These are phyloP conservation scores for Biscogniauxia marginata DNA, from an alignment of 2,329 filamentous ascomycete genomes.

Conservation along the genomic window DNA sequence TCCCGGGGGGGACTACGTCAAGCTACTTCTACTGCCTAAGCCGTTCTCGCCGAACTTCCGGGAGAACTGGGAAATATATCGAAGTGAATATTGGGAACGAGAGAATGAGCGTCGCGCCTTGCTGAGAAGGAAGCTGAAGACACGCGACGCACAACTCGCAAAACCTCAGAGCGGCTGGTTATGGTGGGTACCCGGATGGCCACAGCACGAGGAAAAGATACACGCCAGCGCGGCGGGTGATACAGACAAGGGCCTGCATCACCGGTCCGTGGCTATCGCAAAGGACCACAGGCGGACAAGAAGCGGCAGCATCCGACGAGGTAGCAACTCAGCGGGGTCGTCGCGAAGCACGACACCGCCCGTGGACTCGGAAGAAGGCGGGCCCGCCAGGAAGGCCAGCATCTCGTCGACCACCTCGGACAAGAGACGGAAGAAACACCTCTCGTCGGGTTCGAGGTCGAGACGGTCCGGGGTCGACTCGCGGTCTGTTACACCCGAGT, in stretches of 20 bases:
- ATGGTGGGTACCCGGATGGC: constrained; percentile 81
- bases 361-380: constrained; percentile 42
- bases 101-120: constrained; percentile 86
- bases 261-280: constrained; percentile 42
- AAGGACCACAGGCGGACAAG: constrained; percentile 49
- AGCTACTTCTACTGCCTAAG: constrained; percentile 86
- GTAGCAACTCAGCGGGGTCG: constrained; percentile 49
- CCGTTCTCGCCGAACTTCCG: constrained; percentile 92
- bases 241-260: constrained; percentile 39
- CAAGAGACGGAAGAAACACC: constrained; percentile 51
- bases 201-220: constrained; percentile 33
- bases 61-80: constrained; percentile 95
- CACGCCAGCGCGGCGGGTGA: constrained; percentile 17
- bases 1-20: constrained; percentile 86
- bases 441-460: constrained; percentile 39
- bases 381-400: constrained; percentile 44
- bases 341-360: constrained; percentile 50
- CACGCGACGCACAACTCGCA: constrained; percentile 65
- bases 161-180: constrained; percentile 70
- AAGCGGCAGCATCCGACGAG: constrained; percentile 52
- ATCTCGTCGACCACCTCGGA: constrained; percentile 48
- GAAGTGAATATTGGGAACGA: constrained; percentile 93
- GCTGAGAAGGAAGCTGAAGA: constrained; percentile 67
- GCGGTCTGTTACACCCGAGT: constrained; percentile 54
- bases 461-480: constrained; percentile 48